Base-by-base conservation (phyloP, 2,329 filamentous ascomycete genomes). In the Pseudocercospora musae region DNA sequence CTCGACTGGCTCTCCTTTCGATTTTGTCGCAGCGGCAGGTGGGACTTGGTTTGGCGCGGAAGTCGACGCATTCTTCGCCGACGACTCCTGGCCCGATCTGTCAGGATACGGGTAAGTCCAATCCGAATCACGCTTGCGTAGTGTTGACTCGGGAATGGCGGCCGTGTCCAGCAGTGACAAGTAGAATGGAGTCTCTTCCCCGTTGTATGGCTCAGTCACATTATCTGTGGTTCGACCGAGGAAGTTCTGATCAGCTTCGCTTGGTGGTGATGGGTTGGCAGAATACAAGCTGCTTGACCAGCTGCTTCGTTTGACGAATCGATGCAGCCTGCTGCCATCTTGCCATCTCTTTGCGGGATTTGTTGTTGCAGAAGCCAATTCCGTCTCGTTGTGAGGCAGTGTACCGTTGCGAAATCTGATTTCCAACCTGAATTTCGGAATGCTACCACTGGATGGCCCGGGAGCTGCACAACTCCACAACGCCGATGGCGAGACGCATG, bases 381-480 rank as follows among this genome's bases (percentile, higher is more conserved):
- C 66, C 7, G 69, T 72, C 58, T 69, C 66, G 49, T 71, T 72
- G 37, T 72, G 69, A 2, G 73, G 68, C 18, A 73, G 49, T 11
- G 80, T 84, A 4, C 80, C 82, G 64, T 87, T 87, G 44, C 79
- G 78, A 65, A 85, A 87, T 0, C 74, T 77, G 62, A 97, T 93
- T 68, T 95, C 85, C 66, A 97, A 81, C 54, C 90, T 83, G 71
- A 97, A 91, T 56, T 89, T 90, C 0, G 93, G 92, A 71, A 91
- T 85, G 65, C 89, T 83, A 0, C 87, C 79, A 37, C 82, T 79
- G 71, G 87, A 90, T 0, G 87, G 87, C 1, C 81, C 78, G 88
- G 93, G 92, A 15, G 96, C 77, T 10, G 88, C 84, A 74, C 93
- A 98, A 73, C 89, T 96, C 93, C 93, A 98, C 59, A 95, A 76